Base-by-base conservation (phyloP, 2,329 filamentous ascomycete genomes). In the Ramularia endophylla region DNA sequence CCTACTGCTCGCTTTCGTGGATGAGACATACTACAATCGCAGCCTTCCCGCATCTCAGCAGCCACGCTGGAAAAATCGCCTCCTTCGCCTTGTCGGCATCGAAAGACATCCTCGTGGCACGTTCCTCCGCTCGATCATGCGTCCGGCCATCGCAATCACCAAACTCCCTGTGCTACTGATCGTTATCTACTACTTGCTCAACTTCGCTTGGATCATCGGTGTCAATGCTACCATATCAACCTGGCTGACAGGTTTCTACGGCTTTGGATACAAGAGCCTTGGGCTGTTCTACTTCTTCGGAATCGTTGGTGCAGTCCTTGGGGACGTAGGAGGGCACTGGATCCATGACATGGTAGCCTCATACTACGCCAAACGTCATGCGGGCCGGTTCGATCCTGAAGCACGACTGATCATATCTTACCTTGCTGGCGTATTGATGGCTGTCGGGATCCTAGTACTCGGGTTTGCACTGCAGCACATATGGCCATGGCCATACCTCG, bases 221-320 rank as follows among this genome's bases (percentile, higher is more conserved):
- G 46, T 54, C 38, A 54, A 53, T 38, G 52, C 48, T 1, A 56
- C 54, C n/a, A 38, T 54, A 4, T 39, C 46, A 25, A 54, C 53
- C 20, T 57, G 48, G 36, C 38, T 56, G 20, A 55, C 53, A 4
- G 39, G 59, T 75, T 77, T 52, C 19, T 57, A 57, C 47, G 36
- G 43, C 13, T 57, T 55, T 36, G 69, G 66, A 0, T 64, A 68
- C 0, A 41, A 66, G 33, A 65, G 71, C 38, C 71, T 77, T 35
- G 75, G 70, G 1, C 70, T 66, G 47, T 76, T 80, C 53, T 79
- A 80, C 60, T 78, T 80, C 55, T 72, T 74, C 0, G 73, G 73
- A 2, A 66, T 80, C 18, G 67, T 78, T 1, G 76, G 69, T 3
- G 69, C 72, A 3, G 54, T 76, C 11, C 57, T 80, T 0, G 77